A percentile compares a stretch with the other conserved stretches of the same genome.
These are phyloP conservation scores for Clarkia xantiana DNA, from an alignment of 345 rosid genomes.

Conservation along the genomic window DNA sequence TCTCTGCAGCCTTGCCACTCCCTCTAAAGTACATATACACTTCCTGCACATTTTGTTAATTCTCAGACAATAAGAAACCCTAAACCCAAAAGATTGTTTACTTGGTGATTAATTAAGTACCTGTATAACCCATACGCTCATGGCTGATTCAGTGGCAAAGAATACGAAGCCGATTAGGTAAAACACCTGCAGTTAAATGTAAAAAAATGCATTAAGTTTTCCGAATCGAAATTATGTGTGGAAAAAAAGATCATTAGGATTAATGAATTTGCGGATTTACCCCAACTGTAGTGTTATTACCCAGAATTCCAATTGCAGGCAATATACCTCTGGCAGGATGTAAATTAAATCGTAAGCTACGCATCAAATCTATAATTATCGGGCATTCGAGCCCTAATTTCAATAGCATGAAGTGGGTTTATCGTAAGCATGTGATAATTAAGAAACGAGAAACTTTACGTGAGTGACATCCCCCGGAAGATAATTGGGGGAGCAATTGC, in stretches of 20 bases:
- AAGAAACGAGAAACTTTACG: slow-evolving; percentile 31
- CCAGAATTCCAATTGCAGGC: slow-evolving; percentile 65
- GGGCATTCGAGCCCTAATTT: too few relatives aligned
- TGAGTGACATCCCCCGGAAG: slow-evolving; percentile 82
- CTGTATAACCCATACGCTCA: slow-evolving; percentile 98
- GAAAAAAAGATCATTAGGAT: too few relatives aligned
- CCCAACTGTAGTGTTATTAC: slow-evolving; percentile 44
- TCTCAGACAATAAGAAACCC: not conserved
- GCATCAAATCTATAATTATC: not conserved
- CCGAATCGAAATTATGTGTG: too few relatives aligned
- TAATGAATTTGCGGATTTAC: slow-evolving; percentile 26
- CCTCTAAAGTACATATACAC: slow-evolving; percentile 50
- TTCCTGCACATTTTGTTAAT: slow-evolving; percentile 53
- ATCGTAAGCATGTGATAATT: not conserved
- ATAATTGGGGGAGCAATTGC: slow-evolving; percentile 78
- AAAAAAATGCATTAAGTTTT: not conserved
- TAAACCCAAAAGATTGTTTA: not conserved
- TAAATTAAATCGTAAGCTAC: not conserved
- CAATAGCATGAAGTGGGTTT: too few relatives aligned
- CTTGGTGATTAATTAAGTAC: slow-evolving; percentile 19
- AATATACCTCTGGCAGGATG: slow-evolving; percentile 54
- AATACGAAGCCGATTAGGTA: slow-evolving; percentile 76
- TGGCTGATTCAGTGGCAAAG: slow-evolving; percentile 58
- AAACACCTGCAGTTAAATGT: slow-evolving; percentile 42
- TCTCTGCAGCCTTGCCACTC: slow-evolving; percentile 41